Base-by-base conservation (phyloP, 1,284 basidiomycete genomes). In the Lentinula novae-zelandiae region DNA sequence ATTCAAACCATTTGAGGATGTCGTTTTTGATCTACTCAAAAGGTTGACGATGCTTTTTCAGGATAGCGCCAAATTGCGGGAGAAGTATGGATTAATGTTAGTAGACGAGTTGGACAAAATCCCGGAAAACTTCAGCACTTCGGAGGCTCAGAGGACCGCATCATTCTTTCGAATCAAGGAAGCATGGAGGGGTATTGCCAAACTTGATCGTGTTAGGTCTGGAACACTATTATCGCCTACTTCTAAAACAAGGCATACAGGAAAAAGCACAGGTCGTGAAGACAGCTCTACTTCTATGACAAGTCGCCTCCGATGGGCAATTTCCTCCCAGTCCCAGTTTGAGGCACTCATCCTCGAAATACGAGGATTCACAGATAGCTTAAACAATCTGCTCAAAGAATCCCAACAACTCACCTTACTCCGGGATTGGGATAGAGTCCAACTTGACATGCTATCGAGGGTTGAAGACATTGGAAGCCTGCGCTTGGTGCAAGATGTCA, bases 301-400 rank as follows among this genome's bases (percentile, higher is more conserved):
- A 34, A 33, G 36, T 38, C 60, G 60, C 9, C 38, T 62, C 13
- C 49, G 22, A 34, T 62, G 60, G 60, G 60, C 56, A 20, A 62
- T 62, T 10, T 58, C 56, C 20, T 62, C 60, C 7, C 31, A 62
- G 38, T 39, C 51, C 3, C 48, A 53, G 33, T 62, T 62, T 31
- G 55, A 62, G 38, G 10, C 42, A 3, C 56, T 62, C 12, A 51
- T 62, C 3, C 17, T 46, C 1, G 51, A 53, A 8, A 62, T 62
- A 17, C 56, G 51, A 2, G 42, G 53, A 4, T 62, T 54, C 46
- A 62, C 52, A 6, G 53, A 58, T 31, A 59, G 38, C 57, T 48
- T 62, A 12, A 58, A 58, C 10, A 57, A 59, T n/a, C 61, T 62
- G 5, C 51, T 59, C 27, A 51, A 15, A 17, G 61, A 58, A 59